Evolutionary conservation across 306 rosid species (phyloP), one percentile per base, ranked within the genome.

Genomic region (Sophora flavescens): DNA sequence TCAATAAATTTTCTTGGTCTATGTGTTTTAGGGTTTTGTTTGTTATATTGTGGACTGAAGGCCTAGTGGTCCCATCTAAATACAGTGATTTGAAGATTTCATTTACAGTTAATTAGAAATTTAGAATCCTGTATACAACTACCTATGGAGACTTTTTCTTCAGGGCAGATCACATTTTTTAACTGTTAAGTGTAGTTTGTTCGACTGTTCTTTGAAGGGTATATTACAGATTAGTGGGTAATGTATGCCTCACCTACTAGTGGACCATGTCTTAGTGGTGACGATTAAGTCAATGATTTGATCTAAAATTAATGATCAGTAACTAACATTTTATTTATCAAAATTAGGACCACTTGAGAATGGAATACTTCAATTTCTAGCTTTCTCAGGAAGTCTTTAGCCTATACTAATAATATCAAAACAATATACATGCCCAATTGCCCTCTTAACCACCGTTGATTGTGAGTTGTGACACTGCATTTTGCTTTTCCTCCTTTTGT

Each of bases 281-380:
- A 70, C 42, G 63, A 65, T 77, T 63, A 70, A 63, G 85, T 63
- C 78, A 77, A 64, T 70, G 70, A 76, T 70, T 57, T 82, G 48
- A 76, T 76, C 48, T 57, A 52, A 59, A 66, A 22, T 22, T 22
- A 22, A 33, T 58, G 45, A 53, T 32, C 6, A 63, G 75, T 63
- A 63, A 54, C 65, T 68, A 81, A 63, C 74, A 45, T 63, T 35
- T 70, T 52, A 62, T 30, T 81, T 30, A 7, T 22, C 42, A 52
- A 62, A 33, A n/a, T 60, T 61, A 16, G 78, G 78, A 80, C 77
- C 66, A 61, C 77, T 15, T 17, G 3, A 15, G 13, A 58, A 50
- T n/a, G 54, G 33, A 50, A 61, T 50, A 39, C 72, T 69, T 69
- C 18, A 44, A 14, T 64, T 17, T 68, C 72, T n/a, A n/a, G n/a